These are phyloP conservation scores for Gynandropsis gynandra DNA, from an alignment of 345 rosid species.

Conservation along the genomic window DNA sequence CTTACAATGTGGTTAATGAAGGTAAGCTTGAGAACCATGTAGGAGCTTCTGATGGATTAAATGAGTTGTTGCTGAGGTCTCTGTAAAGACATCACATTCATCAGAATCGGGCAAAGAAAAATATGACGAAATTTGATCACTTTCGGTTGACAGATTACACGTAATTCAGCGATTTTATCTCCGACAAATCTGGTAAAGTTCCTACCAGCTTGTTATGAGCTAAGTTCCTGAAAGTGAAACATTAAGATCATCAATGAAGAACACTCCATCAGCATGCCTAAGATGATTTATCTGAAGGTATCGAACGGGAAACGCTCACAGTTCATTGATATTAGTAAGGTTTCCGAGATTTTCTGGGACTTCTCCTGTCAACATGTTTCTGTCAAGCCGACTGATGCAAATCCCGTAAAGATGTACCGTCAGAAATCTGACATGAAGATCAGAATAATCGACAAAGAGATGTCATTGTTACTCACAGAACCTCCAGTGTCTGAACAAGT, in stretches of 20 bases:
- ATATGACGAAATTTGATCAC: constrained; percentile 3
- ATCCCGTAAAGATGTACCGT: constrained; percentile 17
- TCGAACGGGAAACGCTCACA: constrained; percentile 42
- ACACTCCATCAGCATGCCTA: no score
- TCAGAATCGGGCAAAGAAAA: constrained; percentile 8
- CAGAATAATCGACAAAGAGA: not conserved
- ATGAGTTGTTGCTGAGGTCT: constrained; percentile 84
- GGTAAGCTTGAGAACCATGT: constrained; percentile 80
- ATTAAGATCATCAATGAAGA: no score
- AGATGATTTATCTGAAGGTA: constrained; percentile 6
- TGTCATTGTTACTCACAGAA: constrained; percentile 64
- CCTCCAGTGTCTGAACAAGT: constrained; percentile 77
- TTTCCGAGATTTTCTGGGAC: constrained; percentile 66
- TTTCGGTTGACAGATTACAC: constrained; percentile 44
- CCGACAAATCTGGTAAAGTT: constrained; percentile 64
- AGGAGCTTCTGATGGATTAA: constrained; percentile 61
- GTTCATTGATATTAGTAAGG: constrained; percentile 59
- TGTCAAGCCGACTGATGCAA: constrained; percentile 82
- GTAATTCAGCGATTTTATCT: constrained; percentile 60
- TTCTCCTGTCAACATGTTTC: constrained; percentile 57
- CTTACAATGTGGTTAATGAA: constrained; percentile 80
- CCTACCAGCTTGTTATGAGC: constrained; percentile 75
- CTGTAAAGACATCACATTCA: constrained; percentile 32
- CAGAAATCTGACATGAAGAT: not conserved
- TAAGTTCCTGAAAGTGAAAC: constrained; percentile 50